Base-by-base conservation (phyloP, 2,329 filamentous ascomycete genomes). In the Hymenoscyphus fraxineus region DNA sequence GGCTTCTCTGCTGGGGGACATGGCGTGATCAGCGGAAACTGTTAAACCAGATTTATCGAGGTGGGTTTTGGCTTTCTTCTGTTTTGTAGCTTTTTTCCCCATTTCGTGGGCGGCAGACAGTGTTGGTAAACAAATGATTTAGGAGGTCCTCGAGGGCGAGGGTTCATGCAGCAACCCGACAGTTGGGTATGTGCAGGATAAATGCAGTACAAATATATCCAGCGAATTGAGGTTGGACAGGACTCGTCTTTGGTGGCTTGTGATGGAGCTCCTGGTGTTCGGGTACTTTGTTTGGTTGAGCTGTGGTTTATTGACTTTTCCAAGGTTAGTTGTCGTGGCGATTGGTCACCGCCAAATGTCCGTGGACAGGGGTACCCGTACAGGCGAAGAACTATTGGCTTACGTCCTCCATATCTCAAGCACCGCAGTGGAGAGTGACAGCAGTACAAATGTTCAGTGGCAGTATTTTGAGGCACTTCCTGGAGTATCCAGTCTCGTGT, bases 41-140 rank as follows among this genome's bases (percentile, higher is more conserved):
- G 68, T 69, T 51, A 74, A 59, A 59, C 70, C 71, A 16, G 72
- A 73, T 15, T 64, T 60, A 60, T 74, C 73, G 38, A 74, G 71
- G 62, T 74, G 72, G 54, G 75, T 74, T 54, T 69, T 66, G 64
- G 74, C 74, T 40, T 70, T 67, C 35, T 66, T 58, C 19, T 59
- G 66, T 44, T 69, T 64, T 51, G 65, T 65, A 31, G 68, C 60
- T 64, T 70, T 72, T 58, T 70, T 73, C 73, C 22, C 61, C 62
- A 38, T 27, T 39, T 22, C 32, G n/a, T 57, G 27, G 32, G 54
- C 12, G n/a, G 54, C 54, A 60, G 44, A 27, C 44, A 51, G 44
- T 51, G 44, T 51, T 51, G 12, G 69, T 70, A 69, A 70, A 70
- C 68, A 70, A 27, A 58, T 64, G 65, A 66, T 40, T 38, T 47